Base-by-base conservation (phyloP, 1,139 yeast species). In the Nakaseomyces glabratus region DNA sequence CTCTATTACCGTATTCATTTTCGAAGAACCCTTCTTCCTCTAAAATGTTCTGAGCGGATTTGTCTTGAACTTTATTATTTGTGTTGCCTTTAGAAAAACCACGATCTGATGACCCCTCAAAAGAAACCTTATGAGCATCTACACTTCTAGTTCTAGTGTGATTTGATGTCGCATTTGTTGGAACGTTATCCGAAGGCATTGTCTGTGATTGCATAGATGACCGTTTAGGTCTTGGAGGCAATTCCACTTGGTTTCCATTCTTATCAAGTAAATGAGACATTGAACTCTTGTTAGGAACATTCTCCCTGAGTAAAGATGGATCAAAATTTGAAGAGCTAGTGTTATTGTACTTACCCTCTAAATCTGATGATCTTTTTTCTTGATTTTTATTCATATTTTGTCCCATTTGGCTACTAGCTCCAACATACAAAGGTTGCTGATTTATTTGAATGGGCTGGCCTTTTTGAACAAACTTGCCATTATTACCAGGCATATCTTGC, bases 21-120 rank as follows among this genome's bases (percentile, higher is more conserved):
- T 26, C 30, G 11, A 26, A 26, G 21, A 26, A 26, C 8, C 30
- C 30, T 26, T 26, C 30, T n/a, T 26, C 30, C 14, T 26, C 30
- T 6, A 26, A 15, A 10, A 26, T 26, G 4, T 26, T 26, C 10
- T 26, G 30, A 11, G 30, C 30, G n/a, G 30, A 26, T 6, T 11
- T 17, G 10, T 26, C 21, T 11, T 26, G 30, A n/a, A 26, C 30
- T 15, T 26, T 26, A 18, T 26, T 26, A 14, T 24, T 24, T 6
- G n/a, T 9, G 8, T 17, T 6, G 13, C 11, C 20, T 7, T 12
- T 14, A 11, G 8, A 17, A n/a, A 11, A 17, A 26, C 30, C 21
- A n/a, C 16, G 15, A 4, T 26, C 30, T 12, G 30, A 26, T 4
- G 30, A 26, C n/a, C 21, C n/a, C 4, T 15, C 19, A 15, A 8